Base-by-base conservation (phyloP, 78 protist genomes). In the Dictyostelium firmibasis region DNA sequence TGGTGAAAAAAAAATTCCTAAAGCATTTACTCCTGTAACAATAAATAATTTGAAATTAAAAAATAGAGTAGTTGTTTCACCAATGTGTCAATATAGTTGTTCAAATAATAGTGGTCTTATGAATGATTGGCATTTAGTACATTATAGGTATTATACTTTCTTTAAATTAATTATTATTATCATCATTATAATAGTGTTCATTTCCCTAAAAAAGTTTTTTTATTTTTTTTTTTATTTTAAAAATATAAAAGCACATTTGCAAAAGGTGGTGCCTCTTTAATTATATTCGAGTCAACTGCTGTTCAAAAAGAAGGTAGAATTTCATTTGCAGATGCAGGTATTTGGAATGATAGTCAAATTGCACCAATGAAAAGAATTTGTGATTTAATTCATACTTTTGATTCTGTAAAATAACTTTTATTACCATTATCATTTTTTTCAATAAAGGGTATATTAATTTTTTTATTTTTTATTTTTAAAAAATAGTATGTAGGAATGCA, bases 61-160 rank as follows among this genome's bases (percentile, higher is more conserved):
- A 9, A 27, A 86, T 76, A 86, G 92, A 77, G 4, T 86, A 18
- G 92, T 86, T 14, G 92, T 76, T 4, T 74, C 92, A 13, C 92
- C 92, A 57, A 86, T 77, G 92, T 82, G 74, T 67, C 43, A 38
- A 76, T 88, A 88, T 18, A 38, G 67, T 67, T 33, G 62, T 9
- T 7, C 14, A 2, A 78, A 88, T 88, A 57, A 57, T 4, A 57
- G 67, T 57, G 93, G 93, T 9, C 47, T 47, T 14, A 79, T 79
- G 85, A 67, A 31, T 43, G 93, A 88, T 64, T 88, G 43, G 44
- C 93, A 88, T 41, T 43, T 88, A 53, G 36, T 64, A 10, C 93
- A 88, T 78, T 88, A 79, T 29, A 67, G 35, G 75, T 67, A 16
- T 16, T 53, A 53, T 53, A 53, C n/a, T 53, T 4, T 53, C 2